phyloP scores from a whole-genome alignment of 805 yeast species.

The Teunomyces aglyptinius region DNA sequence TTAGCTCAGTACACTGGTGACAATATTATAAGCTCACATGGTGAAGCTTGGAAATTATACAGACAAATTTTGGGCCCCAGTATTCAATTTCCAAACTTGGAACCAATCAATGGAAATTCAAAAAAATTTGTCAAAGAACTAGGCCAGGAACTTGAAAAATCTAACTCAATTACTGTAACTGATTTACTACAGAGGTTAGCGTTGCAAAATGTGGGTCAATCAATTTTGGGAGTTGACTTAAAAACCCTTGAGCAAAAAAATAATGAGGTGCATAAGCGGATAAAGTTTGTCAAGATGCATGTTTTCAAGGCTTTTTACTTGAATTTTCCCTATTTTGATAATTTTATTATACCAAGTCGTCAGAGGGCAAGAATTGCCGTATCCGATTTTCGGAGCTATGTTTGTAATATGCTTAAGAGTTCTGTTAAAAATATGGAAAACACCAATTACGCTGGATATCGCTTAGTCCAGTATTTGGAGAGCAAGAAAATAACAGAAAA shows the following conservation, averaged over 20 bases:
- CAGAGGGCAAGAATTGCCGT: conserved; percentile 44
- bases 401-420: conserved; percentile 31
- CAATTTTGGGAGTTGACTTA: conserved; percentile 50
- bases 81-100: conserved; percentile 47
- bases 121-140: conserved; percentile 1
- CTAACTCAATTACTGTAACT: conserved; percentile 21
- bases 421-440: conserved; percentile 8
- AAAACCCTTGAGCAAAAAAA: conserved; percentile 31
- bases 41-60: conserved; percentile 49
- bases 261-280: conserved; percentile 34
- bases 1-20: conserved; percentile 58
- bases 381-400: conserved; percentile 35
- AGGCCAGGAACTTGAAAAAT: background rate
- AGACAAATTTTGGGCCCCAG: conserved; percentile 46
- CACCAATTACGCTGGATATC: conserved; percentile 38
- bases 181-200: conserved; percentile 48
- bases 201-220: conserved; percentile 49
- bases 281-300: conserved; percentile 48
- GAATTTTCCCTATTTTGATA: conserved; percentile 55
- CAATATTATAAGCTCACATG: conserved; percentile 59
- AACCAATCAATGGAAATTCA: conserved; percentile 40
- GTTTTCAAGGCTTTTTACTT: conserved; percentile 55
- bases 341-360: conserved; percentile 48
- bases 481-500: conserved; percentile 37
- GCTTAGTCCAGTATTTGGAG: conserved; percentile 38